Base-by-base conservation (phyloP, 345 rosid species). In the Salix purpurea region DNA sequence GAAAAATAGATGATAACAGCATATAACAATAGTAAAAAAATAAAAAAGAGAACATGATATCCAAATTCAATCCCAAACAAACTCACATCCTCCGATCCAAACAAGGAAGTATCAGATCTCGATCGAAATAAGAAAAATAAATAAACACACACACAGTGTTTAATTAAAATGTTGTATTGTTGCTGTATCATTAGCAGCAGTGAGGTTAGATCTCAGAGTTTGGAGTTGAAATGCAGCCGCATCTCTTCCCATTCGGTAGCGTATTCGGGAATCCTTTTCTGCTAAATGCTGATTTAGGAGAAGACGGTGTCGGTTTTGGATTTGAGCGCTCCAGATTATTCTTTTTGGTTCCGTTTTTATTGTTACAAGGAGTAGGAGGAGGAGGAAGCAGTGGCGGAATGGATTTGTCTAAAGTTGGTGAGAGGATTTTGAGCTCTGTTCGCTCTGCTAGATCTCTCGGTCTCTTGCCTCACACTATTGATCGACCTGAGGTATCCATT, bases 351-450 rank as follows among this genome's bases (percentile, higher is more conserved):
- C 97, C 97, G 9, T 87, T 95, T 75, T 80, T 95, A 67, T 79
- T 93, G 68, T 90, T 83, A 79, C 99, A 90, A 87, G 96, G 92
- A 60, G 67, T 5, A 34, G 85, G 87, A 56, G 88, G 90, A 87
- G 96, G 92, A 64, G 68, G 14, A 34, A 84, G 86, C 62, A 85
- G 88, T 34, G 87, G 88, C 58, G 89, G 89, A 44, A 96, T 93
- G 99, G 98, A 93, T 90, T 88, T 96, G 61, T 91, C 99, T 28
- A 96, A 89, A 72, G 91, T 96, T 21, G 94, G 99, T 37, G 99
- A 93, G 83, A 96, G 89, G 81, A 83, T 96, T 74, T 86, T 96
- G 37, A 96, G 96, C 80, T 96, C 99, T 71, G 98, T 96, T 12
- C 90, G 92, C 73, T 96, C 98, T 30, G 99, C 97, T n/a, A 84